Conservation (phyloP, 176 grass and related monocot genomes). For the Avena atlantica region DNA sequence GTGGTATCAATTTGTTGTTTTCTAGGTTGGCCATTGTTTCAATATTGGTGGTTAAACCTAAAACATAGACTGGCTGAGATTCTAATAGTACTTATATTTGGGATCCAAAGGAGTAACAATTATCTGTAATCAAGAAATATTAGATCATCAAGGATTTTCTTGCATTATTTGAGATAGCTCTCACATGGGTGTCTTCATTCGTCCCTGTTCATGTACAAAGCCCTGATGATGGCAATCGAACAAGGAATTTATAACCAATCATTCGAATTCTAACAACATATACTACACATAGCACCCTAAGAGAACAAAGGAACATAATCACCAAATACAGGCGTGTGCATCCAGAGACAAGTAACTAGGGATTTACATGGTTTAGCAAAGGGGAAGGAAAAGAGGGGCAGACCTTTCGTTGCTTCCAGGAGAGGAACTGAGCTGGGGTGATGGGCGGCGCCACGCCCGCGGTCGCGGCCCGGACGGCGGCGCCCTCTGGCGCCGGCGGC, state of each 20-base stretch:
- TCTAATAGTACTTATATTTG: background rate
- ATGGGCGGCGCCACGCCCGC: slow-evolving; percentile 33
- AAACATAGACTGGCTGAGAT: background rate
- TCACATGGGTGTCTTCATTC: background rate
- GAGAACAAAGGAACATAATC: background rate
- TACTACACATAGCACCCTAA: background rate
- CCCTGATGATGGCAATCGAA: background rate
- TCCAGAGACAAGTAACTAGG: background rate
- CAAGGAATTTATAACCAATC: background rate
- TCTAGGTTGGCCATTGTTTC: background rate
- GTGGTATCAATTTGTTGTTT: background rate
- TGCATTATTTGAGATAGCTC: background rate
- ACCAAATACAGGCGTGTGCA: background rate
- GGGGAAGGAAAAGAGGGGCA: background rate
- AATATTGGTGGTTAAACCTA: background rate
- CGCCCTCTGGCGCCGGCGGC: background rate
- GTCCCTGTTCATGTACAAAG: background rate
- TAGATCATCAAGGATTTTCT: background rate
- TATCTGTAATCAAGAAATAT: background rate
- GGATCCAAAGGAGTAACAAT: background rate
- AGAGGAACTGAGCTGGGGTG: slow-evolving; percentile 68
- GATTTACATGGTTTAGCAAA: background rate
- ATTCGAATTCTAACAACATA: background rate
- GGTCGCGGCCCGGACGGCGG: background rate
- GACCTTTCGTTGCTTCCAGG: slow-evolving; percentile 91